Conservation (phyloP, 345 rosid genomes). For the Euclidium syriacum region DNA sequence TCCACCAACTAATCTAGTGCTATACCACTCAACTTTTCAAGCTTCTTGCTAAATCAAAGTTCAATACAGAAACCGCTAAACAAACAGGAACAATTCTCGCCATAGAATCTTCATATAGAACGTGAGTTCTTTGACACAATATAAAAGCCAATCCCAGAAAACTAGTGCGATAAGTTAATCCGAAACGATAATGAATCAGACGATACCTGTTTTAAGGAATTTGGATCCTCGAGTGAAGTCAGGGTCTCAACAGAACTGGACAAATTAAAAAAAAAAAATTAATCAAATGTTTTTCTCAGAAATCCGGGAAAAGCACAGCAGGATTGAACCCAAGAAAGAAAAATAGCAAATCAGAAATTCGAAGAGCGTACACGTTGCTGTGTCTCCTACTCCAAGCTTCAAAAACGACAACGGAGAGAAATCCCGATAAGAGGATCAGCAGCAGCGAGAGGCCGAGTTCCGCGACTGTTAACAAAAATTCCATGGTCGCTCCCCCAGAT, state of each 20-base stretch:
- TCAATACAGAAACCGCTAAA: not conserved
- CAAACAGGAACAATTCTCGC: not conserved
- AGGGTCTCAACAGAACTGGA: conserved; percentile 55
- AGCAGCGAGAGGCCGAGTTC: conserved; percentile 34
- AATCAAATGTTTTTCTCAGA: not conserved
- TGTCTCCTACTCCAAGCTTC: conserved; percentile 66
- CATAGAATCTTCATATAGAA: not conserved
- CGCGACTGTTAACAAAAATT: conserved; percentile 32
- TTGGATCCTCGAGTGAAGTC: conserved; percentile 75
- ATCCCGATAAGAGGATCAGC: conserved; percentile 24
- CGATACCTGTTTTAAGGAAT: conserved; percentile 59
- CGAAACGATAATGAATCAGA: not conserved
- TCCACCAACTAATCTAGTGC: not conserved
- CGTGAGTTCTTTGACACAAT: not conserved
- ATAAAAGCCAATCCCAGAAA: not conserved
- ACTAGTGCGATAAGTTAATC: not conserved
- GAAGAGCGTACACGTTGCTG: conserved; percentile 46
- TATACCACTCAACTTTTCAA: not conserved
- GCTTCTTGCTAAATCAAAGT: not conserved
- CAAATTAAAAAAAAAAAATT: not conserved
- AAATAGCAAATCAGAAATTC: not conserved
- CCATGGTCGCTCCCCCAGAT: conserved; percentile 38
- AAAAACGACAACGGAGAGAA: conserved; percentile 38
- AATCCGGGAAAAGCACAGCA: not conserved
- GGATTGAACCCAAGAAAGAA: not conserved